phyloP scores from a whole-genome alignment of 208 protist species.

The Trypanosoma melophagium region DNA sequence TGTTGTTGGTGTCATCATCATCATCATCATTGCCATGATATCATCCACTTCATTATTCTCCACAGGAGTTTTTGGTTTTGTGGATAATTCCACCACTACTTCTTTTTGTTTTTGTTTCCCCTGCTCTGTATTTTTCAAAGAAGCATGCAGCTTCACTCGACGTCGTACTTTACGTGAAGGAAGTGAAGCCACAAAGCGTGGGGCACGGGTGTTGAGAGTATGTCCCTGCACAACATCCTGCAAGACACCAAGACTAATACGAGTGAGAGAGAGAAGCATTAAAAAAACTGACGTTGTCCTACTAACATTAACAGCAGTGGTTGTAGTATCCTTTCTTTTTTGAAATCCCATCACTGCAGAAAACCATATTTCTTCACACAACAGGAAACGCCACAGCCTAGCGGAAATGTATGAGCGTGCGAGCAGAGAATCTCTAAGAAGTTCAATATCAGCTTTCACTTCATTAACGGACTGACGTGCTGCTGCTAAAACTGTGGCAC shows the following conservation, averaged over 20 bases:
- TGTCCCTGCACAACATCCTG: constrained; percentile 60
- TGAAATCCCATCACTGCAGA: constrained; percentile 33
- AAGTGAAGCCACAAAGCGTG: constrained; percentile 83
- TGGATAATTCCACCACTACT: neutral
- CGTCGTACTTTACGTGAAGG: constrained; percentile 40
- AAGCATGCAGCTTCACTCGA: neutral
- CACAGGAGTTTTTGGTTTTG: neutral
- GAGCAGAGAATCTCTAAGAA: constrained; percentile 50
- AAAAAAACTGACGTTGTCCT: constrained; percentile 18
- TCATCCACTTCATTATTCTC: neutral
- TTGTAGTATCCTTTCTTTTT: neutral
- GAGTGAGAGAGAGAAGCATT: constrained; percentile 42
- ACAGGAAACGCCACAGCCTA: constrained; percentile 56
- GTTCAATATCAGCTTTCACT: constrained; percentile 25
- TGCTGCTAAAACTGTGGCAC: neutral
- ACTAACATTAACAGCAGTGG: neutral
- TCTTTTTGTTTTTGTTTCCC: neutral
- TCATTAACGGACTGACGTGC: neutral
- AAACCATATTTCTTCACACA: constrained; percentile 60
- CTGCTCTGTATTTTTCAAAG: neutral
- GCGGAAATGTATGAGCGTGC: constrained; percentile 64
- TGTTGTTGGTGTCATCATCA: constrained; percentile 1
- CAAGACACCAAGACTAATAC: constrained; percentile 55
- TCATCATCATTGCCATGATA: constrained; percentile 29
- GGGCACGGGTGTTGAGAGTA: constrained; percentile 43